These are phyloP conservation scores for Paecilomyces formosus DNA, from an alignment of 2,329 filamentous ascomycete genomes.

Conservation along the genomic window DNA sequence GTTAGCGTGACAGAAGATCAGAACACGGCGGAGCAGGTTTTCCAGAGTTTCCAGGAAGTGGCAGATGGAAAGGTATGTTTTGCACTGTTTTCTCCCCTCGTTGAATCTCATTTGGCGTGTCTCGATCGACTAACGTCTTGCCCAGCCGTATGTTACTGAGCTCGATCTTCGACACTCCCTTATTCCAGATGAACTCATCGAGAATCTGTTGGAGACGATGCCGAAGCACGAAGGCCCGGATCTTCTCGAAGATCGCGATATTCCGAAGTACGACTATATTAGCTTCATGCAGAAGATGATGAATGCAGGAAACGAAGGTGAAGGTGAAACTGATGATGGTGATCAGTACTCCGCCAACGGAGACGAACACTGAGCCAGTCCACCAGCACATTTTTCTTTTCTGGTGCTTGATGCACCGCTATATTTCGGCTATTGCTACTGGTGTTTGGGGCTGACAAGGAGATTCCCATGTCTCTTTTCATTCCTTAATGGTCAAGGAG, in stretches of 20 bases:
- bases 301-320: slow-evolving; percentile 26
- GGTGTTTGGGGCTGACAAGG: neutral
- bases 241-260: slow-evolving; percentile 72
- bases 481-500: neutral
- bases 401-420: slow-evolving; percentile 9
- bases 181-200: slow-evolving; percentile 94
- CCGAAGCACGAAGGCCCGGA: slow-evolving; percentile 78
- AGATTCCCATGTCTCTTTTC: neutral
- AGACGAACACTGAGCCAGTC: slow-evolving; percentile 8
- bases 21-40: slow-evolving; percentile 97
- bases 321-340: slow-evolving; percentile 9
- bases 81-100: neutral
- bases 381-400: slow-evolving; percentile 11
- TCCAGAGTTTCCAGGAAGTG: slow-evolving; percentile 94
- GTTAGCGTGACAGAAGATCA: slow-evolving; percentile 98
- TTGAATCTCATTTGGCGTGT: neutral
- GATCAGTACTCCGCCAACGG: slow-evolving; percentile 9
- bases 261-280: slow-evolving; percentile 92
- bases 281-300: slow-evolving; percentile 92
- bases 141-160: slow-evolving; percentile 85
- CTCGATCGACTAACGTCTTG: slow-evolving; percentile 2
- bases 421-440: neutral
- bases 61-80: slow-evolving; percentile 76
- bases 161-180: slow-evolving; percentile 91
- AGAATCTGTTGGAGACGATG: slow-evolving; percentile 82